Evolutionary conservation across 2,329 filamentous ascomycete genomes (phyloP).

Genomic region (Claviceps arundinis): DNA sequence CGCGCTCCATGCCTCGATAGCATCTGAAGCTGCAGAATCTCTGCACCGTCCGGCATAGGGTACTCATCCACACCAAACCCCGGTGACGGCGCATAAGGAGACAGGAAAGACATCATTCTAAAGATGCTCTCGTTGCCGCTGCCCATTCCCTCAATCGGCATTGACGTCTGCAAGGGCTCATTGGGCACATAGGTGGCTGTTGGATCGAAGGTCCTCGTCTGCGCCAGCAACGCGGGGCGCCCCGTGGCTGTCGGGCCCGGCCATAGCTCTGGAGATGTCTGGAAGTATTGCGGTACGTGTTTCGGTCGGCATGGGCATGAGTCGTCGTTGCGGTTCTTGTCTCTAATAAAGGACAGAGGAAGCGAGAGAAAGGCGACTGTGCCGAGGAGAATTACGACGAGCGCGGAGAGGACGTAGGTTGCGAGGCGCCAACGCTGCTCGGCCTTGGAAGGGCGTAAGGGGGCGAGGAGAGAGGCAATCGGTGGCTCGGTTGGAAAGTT

Average conservation of each 20-base stretch:
- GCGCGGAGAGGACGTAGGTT: conserved; percentile 19
- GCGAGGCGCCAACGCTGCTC: conserved; percentile 18
- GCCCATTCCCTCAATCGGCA: conserved; percentile 49
- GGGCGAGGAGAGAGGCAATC: conserved; percentile 1
- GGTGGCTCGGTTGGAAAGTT: neutral
- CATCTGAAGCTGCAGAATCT: conserved; percentile 59
- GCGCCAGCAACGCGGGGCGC: conserved; percentile 53
- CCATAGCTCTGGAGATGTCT: conserved; percentile 46
- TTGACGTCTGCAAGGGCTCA: conserved; percentile 55
- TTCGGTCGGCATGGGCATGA: conserved; percentile 19
- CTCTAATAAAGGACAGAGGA: conserved; percentile 17
- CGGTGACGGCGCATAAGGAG: conserved; percentile 56
- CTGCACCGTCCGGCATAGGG: conserved; percentile 49
- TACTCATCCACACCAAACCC: conserved; percentile 67
- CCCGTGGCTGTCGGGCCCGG: conserved; percentile 60
- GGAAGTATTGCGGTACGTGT: conserved; percentile 48
- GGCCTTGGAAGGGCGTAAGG: conserved; percentile 8
- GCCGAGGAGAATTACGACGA: conserved; percentile 23
- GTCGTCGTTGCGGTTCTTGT: conserved; percentile 6
- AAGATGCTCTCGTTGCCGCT: conserved; percentile 52
- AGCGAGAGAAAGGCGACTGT: conserved; percentile 24
- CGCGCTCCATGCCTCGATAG: conserved; percentile 60
- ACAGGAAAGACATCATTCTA: conserved; percentile 51
- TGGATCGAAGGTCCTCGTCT: conserved; percentile 56
- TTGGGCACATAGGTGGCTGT: conserved; percentile 54